phyloP scores from a whole-genome alignment of 805 yeast species.

The Blastobotrys chiropterorum region DNA sequence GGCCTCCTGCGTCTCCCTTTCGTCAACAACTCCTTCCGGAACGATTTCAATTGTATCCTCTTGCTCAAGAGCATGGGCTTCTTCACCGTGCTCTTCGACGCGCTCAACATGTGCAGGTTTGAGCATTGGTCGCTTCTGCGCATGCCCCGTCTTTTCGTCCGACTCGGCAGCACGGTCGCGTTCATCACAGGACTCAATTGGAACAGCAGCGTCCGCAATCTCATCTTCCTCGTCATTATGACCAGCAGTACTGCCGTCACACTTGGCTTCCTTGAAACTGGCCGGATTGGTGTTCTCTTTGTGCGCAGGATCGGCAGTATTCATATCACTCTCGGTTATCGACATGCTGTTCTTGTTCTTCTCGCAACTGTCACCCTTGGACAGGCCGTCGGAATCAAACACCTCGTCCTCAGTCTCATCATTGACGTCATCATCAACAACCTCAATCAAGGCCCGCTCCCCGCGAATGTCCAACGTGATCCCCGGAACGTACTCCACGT shows the following conservation, averaged over 20 bases:
- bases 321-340: not conserved
- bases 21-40: too few species aligned
- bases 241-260: not conserved
- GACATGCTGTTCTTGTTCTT: not conserved
- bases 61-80: too few species aligned
- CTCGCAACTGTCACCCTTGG: not conserved
- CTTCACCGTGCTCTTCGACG: too few species aligned
- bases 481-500: constrained; percentile 57
- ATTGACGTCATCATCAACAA: constrained; percentile 38
- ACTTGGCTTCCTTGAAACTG: not conserved
- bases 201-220: too few species aligned
- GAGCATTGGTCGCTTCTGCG: not conserved
- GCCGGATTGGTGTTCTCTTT: not conserved
- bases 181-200: too few species aligned
- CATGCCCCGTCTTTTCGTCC: not conserved
- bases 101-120: not conserved
- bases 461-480: constrained; percentile 67
- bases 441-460: constrained; percentile 48
- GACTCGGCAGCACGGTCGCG: not conserved
- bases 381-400: not conserved
- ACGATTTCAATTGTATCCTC: too few species aligned
- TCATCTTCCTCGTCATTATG: not conserved
- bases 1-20: too few species aligned
- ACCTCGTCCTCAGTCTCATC: constrained; percentile 39
- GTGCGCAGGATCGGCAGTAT: not conserved